A percentile compares a stretch with the other conserved stretches of the same genome.
Conservation (phyloP, 345 rosid species). For the Arabidopsis suecica region DNA sequence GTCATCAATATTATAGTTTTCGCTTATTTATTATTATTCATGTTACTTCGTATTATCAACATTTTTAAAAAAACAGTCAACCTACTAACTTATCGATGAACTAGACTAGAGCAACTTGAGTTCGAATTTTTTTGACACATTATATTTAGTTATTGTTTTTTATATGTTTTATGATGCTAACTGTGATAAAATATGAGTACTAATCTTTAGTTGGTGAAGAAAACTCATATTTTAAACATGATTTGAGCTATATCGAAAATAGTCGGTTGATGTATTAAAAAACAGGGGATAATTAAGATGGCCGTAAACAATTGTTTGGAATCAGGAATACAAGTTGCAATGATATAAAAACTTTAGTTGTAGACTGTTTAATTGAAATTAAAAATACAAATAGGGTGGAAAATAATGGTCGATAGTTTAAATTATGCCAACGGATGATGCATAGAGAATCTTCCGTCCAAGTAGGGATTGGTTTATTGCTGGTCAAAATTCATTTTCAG, state of each 20-base stretch:
- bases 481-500: conserved; percentile 27
- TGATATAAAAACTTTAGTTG: background rate
- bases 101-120: background rate
- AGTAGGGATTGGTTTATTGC: conserved; percentile 37
- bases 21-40: background rate
- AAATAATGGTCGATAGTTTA: conserved; percentile 25
- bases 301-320: background rate
- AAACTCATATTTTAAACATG: background rate
- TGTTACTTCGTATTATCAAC: background rate
- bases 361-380: background rate
- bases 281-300: conserved; percentile 1
- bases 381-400: conserved; percentile 23
- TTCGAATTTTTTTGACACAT: background rate
- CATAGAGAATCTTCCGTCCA: conserved; percentile 43
- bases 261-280: conserved; percentile 4
- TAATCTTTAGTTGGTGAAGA: background rate
- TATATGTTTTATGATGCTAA: background rate
- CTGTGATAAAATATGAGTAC: background rate
- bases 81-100: background rate
- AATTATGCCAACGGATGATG: conserved; percentile 38
- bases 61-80: background rate
- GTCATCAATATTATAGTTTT: background rate
- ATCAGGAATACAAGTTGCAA: conserved; percentile 31
- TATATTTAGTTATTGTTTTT: background rate
- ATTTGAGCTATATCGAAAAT: background rate